Conservation (phyloP, 1,139 yeast genomes). For the Saccharomyces hybrid region DNA sequence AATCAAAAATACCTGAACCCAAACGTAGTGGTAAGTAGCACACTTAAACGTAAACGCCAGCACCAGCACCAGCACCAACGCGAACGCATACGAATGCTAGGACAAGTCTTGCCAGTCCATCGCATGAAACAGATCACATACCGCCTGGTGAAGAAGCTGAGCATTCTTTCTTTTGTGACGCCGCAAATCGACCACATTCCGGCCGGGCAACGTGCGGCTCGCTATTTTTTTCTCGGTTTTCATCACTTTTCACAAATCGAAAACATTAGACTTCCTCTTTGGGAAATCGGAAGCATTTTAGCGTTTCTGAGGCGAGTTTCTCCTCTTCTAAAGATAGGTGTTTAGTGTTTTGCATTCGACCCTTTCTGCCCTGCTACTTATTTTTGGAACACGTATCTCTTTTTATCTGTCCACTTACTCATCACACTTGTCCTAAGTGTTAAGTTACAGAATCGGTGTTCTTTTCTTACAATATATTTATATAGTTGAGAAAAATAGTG, state of each 20-base stretch:
- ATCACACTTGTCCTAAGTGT: neutral
- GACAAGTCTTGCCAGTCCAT: neutral
- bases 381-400: neutral
- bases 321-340: neutral
- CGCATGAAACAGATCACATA: neutral
- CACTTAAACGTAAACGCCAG: neutral
- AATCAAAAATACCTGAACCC: neutral
- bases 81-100: too few relatives aligned
- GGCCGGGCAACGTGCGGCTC: neutral
- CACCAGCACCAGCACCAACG: too few relatives aligned
- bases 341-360: neutral
- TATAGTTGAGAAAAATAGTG: neutral
- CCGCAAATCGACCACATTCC: neutral
- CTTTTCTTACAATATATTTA: neutral
- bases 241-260: neutral
- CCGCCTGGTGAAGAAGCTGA: neutral
- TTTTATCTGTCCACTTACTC: neutral
- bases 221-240: neutral
- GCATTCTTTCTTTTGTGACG: neutral
- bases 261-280: neutral
- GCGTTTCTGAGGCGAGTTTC: neutral
- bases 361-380: neutral
- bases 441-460: neutral
- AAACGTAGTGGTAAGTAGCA: neutral
- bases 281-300: neutral